Conservation (phyloP, 2,329 filamentous ascomycete genomes). For the Pleurostoma richardsiae region DNA sequence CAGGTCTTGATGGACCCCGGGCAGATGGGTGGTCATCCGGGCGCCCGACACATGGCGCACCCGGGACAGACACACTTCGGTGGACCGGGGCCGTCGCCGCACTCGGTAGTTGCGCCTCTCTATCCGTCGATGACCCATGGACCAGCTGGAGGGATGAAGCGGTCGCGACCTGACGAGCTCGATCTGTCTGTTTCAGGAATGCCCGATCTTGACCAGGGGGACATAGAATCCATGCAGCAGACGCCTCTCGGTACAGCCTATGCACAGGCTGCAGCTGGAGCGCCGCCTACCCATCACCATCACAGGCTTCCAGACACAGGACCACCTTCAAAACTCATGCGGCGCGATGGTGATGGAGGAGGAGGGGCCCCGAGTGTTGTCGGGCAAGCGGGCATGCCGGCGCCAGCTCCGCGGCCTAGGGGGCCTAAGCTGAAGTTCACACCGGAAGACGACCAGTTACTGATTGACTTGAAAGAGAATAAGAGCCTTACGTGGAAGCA, state of each 20-base stretch:
- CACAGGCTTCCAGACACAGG: constrained; percentile 73
- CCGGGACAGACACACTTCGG: constrained; percentile 51
- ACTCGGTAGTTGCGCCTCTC: constrained; percentile 42
- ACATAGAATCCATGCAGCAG: constrained; percentile 51
- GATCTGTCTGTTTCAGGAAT: constrained; percentile 48
- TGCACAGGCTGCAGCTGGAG: constrained; percentile 37
- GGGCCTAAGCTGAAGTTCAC: constrained; percentile 94
- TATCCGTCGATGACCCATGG: constrained; percentile 38
- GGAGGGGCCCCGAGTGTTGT: constrained; percentile 77
- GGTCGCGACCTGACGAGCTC: constrained; percentile 53
- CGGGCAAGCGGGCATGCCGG: constrained; percentile 81
- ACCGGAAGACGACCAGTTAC: constrained; percentile 79
- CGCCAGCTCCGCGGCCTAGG: constrained; percentile 72
- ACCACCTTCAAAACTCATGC: constrained; percentile 63
- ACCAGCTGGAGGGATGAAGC: constrained; percentile 38
- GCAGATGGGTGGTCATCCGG: constrained; percentile 46
- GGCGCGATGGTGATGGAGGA: constrained; percentile 47
- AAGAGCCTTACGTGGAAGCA: constrained; percentile 96
- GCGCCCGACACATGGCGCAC: constrained; percentile 41
- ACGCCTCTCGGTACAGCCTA: constrained; percentile 47
- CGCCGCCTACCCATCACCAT: constrained; percentile 67
- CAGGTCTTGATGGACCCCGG: constrained; percentile 52
- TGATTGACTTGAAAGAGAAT: constrained; percentile 90
- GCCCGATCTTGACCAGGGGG: constrained; percentile 46
- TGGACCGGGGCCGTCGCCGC: constrained; percentile 35